A percentile compares a stretch with the other conserved stretches of the same genome.
These are phyloP conservation scores for Chlamydomonas eustigma DNA, from an alignment of 139 green algal species.

Conservation along the genomic window DNA sequence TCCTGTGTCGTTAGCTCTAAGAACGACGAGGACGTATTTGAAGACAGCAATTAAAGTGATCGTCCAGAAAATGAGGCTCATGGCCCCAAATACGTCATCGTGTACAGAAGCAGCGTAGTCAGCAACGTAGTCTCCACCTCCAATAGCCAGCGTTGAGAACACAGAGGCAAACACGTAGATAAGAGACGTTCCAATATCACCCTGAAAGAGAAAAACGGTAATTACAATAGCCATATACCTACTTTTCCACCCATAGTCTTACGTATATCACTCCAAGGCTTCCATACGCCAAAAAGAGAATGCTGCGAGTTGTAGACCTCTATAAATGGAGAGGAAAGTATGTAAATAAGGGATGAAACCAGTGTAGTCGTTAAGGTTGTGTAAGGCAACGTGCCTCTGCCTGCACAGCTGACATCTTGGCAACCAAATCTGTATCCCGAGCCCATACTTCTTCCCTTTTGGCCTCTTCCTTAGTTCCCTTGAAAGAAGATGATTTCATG, in stretches of 20 bases:
- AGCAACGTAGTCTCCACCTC: background rate
- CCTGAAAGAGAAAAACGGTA: too few relatives aligned
- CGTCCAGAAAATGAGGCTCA: constrained; percentile 66
- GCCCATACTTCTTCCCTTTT: constrained; percentile 6
- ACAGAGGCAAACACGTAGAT: constrained; percentile 3
- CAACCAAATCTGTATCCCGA: background rate
- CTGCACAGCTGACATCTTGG: background rate
- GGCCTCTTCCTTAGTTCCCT: background rate
- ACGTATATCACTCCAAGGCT: constrained; percentile 15
- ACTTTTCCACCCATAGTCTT: too few relatives aligned
- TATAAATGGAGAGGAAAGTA: background rate
- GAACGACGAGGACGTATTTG: constrained; percentile 64
- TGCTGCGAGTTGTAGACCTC: background rate
- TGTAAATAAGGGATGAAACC: background rate
- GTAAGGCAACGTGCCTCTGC: background rate
- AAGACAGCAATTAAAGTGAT: constrained; percentile 51
- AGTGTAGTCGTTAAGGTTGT: background rate
- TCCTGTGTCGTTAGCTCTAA: constrained; percentile 63
- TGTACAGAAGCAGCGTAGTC: background rate
- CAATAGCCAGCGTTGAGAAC: background rate
- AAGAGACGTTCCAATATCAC: constrained; percentile 7
- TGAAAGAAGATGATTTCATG: background rate
- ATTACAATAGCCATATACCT: too few relatives aligned
- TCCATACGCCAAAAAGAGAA: background rate
- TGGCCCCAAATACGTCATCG: constrained; percentile 46